phyloP scores from a whole-genome alignment of 345 rosid species.

The Theobroma cacao region DNA sequence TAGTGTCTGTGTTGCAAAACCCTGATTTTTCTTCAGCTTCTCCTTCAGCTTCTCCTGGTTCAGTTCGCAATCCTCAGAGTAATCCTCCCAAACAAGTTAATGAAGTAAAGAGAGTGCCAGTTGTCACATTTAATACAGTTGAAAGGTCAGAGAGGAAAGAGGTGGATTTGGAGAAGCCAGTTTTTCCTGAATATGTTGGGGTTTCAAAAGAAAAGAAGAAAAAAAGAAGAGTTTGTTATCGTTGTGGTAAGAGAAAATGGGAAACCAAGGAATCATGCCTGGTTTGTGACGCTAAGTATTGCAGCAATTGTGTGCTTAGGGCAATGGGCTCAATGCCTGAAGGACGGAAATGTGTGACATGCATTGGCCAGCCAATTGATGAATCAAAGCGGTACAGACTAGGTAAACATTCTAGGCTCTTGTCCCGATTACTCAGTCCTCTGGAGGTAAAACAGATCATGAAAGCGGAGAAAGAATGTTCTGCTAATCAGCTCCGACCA shows the following conservation, averaged over 20 bases:
- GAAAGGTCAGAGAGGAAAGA: conserved; percentile 50
- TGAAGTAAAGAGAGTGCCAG: conserved; percentile 53
- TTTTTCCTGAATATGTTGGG: conserved; percentile 51
- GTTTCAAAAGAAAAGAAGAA: conserved; percentile 63
- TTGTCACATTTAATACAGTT: conserved; percentile 75
- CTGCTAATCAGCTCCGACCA: conserved; percentile 91
- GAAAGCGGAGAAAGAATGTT: conserved; percentile 95
- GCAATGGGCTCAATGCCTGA: conserved; percentile 99
- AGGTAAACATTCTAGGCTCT: conserved; percentile 75
- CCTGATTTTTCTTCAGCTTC: conserved; percentile 85
- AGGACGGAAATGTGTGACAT: conserved; percentile 93
- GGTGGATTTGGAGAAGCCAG: conserved; percentile 42
- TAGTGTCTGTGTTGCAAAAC: conserved; percentile 88
- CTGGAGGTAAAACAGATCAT: conserved; percentile 95
- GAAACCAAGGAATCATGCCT: conserved; percentile 88
- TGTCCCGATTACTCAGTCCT: conserved; percentile 83
- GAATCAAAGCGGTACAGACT: conserved; percentile 74
- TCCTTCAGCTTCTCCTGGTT: conserved; percentile 73
- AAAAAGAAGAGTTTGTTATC: conserved; percentile 58
- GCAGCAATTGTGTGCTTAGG: conserved; percentile 90
- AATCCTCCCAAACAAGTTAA: conserved; percentile 35
- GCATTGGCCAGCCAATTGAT: conserved; percentile 80
- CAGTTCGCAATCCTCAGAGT: conserved; percentile 37
- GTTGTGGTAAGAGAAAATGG: conserved; percentile 95
- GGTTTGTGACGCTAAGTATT: conserved; percentile 89